phyloP scores from a whole-genome alignment of 106 monocot species.

The Platanthera zijinensis region DNA sequence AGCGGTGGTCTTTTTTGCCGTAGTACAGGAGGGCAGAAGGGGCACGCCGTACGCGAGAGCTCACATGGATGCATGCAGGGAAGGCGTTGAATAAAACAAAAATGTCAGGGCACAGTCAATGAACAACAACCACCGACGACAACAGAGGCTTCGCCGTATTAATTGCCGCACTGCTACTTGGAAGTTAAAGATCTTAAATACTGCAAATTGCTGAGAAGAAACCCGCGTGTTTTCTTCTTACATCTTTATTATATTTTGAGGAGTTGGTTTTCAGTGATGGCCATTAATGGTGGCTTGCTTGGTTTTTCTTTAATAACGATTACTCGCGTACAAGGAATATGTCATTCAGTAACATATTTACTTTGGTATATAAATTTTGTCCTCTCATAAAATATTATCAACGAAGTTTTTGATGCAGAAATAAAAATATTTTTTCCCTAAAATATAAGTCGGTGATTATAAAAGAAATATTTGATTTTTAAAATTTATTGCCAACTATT shows the following conservation, averaged over 20 bases:
- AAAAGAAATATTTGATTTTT: too few relatives aligned
- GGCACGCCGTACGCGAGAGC: background rate
- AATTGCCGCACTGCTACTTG: background rate
- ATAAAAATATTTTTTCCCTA: too few relatives aligned
- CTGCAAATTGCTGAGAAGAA: background rate
- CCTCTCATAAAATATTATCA: too few relatives aligned
- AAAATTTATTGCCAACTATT: too few relatives aligned
- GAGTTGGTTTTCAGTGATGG: background rate
- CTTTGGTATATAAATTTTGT: too few relatives aligned
- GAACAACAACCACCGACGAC: background rate
- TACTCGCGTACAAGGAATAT: too few relatives aligned
- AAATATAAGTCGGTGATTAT: too few relatives aligned
- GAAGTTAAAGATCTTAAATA: background rate
- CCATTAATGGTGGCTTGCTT: background rate
- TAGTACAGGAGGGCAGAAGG: too few relatives aligned
- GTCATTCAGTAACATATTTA: too few relatives aligned
- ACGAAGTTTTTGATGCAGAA: too few relatives aligned
- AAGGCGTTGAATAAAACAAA: background rate
- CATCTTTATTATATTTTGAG: background rate
- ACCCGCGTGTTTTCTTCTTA: background rate
- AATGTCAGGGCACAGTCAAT: background rate
- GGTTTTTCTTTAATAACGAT: background rate
- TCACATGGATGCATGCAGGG: background rate
- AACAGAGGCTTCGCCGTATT: background rate
- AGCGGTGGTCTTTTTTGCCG: too few relatives aligned